A percentile compares a stretch with the other conserved stretches of the same genome.
phyloP scores from a whole-genome alignment of 495 filamentous ascomycete species.

The Tuber umbilicatum region DNA sequence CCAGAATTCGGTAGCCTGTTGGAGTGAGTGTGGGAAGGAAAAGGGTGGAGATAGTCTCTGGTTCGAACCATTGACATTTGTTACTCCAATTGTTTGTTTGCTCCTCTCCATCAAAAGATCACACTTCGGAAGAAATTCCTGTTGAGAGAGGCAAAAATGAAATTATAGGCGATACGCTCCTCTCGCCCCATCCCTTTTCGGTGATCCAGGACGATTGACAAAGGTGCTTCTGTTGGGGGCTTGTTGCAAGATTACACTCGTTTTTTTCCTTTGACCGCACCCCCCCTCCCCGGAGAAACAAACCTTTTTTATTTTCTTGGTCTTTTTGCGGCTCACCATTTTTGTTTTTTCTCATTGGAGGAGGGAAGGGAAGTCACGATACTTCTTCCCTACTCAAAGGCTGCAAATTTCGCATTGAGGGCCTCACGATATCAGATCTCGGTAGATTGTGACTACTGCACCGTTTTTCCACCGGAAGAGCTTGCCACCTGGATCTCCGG shows the following conservation, averaged over 20 bases:
- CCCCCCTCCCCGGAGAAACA: neutral
- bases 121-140: neutral
- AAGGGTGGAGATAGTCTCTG: neutral
- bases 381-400: neutral
- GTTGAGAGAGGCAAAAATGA: neutral
- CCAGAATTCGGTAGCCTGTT: neutral
- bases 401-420: neutral
- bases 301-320: neutral
- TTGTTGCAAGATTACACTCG: neutral
- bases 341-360: neutral
- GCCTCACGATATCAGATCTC: neutral
- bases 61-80: neutral
- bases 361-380: neutral
- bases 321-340: neutral
- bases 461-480: neutral
- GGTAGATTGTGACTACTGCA: neutral
- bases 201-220: neutral
- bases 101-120: neutral
- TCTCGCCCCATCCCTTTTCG: neutral
- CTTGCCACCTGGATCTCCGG: neutral
- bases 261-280: neutral
- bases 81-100: neutral
- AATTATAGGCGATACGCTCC: neutral
- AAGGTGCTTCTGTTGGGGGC: neutral
- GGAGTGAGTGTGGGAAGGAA: neutral